A percentile compares a stretch with the other conserved stretches of the same genome.
phyloP scores from a whole-genome alignment of 768 basidiomycete genomes.

The Mycena rebaudengoi region DNA sequence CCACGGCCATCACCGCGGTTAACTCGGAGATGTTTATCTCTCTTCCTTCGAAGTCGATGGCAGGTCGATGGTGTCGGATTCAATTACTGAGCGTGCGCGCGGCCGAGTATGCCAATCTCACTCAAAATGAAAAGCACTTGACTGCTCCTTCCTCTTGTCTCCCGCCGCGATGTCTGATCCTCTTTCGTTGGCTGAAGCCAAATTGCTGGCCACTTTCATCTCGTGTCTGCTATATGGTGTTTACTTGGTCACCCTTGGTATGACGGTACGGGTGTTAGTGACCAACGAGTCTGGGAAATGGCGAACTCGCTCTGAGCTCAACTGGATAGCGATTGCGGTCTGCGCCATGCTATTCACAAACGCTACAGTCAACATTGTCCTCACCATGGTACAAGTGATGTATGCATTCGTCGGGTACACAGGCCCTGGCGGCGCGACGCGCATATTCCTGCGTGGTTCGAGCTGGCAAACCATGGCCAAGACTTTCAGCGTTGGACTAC shows the following conservation, averaged over 20 bases:
- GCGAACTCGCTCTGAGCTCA: constrained; percentile 52
- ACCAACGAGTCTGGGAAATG: constrained; percentile 32
- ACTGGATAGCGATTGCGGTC: constrained; percentile 5
- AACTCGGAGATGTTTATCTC: too few relatives aligned
- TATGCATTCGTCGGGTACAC: background rate
- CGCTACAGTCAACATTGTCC: background rate
- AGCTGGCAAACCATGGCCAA: background rate
- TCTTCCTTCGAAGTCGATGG: too few relatives aligned
- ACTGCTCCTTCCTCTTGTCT: background rate
- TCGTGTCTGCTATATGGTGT: background rate
- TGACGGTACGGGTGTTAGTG: background rate
- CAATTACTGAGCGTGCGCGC: too few relatives aligned
- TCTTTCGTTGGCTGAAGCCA: background rate
- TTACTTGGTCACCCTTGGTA: constrained; percentile 2
- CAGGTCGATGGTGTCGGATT: too few relatives aligned
- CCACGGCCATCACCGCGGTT: too few relatives aligned
- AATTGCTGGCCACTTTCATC: background rate
- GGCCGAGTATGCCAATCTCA: too few relatives aligned
- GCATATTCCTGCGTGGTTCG: background rate
- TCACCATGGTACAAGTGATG: background rate
- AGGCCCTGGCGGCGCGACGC: background rate
- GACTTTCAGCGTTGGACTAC: background rate
- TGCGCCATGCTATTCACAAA: background rate
- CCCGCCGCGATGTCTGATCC: background rate
- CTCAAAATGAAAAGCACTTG: too few relatives aligned